Percentiles rank a stretch among this genome's conserved stretches.
Evolutionary conservation across 352 stramenopile genomes (phyloP).

Genomic region (Phytophthora sansomeana): DNA sequence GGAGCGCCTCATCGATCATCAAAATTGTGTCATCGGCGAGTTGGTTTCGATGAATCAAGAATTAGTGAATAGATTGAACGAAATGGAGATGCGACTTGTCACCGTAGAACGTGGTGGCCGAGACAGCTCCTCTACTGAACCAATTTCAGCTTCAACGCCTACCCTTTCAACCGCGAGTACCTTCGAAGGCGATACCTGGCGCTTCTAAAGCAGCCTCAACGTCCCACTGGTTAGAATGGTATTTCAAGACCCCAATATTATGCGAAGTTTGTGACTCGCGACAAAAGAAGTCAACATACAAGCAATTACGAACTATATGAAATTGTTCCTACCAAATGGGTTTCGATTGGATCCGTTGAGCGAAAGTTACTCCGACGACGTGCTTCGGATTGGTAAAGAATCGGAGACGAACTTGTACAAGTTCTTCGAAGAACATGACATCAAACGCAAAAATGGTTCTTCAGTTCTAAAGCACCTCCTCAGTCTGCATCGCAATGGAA

Average conservation of each 20-base stretch:
- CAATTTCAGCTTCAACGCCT: too few relatives aligned
- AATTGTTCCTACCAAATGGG: conserved; percentile 16
- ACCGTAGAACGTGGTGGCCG: too few relatives aligned
- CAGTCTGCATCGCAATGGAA: conserved; percentile 1
- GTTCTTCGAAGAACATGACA: conserved; percentile 5
- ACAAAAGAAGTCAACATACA: conserved; percentile 15
- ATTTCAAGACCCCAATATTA: conserved; percentile 8
- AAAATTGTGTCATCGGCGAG: conserved; percentile 14
- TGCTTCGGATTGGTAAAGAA: not conserved
- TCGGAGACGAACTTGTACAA: conserved; percentile 9
- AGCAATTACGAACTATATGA: conserved; percentile 18
- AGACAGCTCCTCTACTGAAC: too few relatives aligned
- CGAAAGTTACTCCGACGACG: not conserved
- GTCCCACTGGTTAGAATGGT: conserved; percentile 14
- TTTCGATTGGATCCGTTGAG: conserved; percentile 8
- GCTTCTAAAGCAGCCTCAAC: not conserved
- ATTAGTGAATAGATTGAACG: too few relatives aligned
- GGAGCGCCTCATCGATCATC: conserved; percentile 11
- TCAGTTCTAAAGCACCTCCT: conserved; percentile 10
- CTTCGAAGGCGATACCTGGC: too few relatives aligned
- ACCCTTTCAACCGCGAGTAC: too few relatives aligned
- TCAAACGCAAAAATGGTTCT: conserved; percentile 12
- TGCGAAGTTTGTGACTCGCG: conserved; percentile 12
- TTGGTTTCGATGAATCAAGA: too few relatives aligned
- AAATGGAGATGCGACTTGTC: conserved; percentile 1